phyloP scores from a whole-genome alignment of 129 eudicot genomes.

The Artemisia tridentata region DNA sequence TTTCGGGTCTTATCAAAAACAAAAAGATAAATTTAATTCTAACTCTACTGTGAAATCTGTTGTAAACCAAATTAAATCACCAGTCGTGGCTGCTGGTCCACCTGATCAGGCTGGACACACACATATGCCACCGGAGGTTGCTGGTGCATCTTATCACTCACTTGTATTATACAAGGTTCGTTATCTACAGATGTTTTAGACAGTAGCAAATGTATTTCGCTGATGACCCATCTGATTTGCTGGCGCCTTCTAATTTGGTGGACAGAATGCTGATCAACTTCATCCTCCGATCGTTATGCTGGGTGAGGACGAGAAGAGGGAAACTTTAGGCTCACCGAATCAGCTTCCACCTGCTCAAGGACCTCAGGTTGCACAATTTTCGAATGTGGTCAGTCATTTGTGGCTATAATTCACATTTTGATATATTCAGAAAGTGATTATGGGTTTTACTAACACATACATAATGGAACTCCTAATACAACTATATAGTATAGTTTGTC shows the following conservation, averaged over 20 bases:
- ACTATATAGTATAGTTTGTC: not conserved
- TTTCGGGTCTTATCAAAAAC: not conserved
- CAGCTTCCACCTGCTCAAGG: too few species aligned
- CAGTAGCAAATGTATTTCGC: not conserved
- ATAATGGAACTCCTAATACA: too few species aligned
- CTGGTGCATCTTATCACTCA: slow-evolving; percentile 9
- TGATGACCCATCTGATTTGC: not conserved
- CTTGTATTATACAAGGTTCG: slow-evolving; percentile 40
- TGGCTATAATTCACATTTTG: too few species aligned
- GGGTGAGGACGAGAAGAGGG: too few species aligned
- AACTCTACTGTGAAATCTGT: slow-evolving; percentile 35
- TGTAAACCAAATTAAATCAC: slow-evolving; percentile 43
- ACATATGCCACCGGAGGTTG: too few species aligned
- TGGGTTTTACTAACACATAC: too few species aligned
- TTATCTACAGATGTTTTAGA: slow-evolving; percentile 6
- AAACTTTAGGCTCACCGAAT: too few species aligned
- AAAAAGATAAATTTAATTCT: slow-evolving; percentile 22
- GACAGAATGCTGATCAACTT: slow-evolving; percentile 25
- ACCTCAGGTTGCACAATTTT: too few species aligned
- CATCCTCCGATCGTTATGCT: too few species aligned
- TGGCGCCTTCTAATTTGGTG: slow-evolving; percentile 2
- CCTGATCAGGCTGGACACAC: slow-evolving; percentile 40
- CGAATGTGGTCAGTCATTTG: too few species aligned
- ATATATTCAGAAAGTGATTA: too few species aligned
- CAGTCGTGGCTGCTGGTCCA: slow-evolving; percentile 37